These are phyloP conservation scores for Saitoella complicata DNA, from an alignment of 805 yeast species.

Conservation along the genomic window DNA sequence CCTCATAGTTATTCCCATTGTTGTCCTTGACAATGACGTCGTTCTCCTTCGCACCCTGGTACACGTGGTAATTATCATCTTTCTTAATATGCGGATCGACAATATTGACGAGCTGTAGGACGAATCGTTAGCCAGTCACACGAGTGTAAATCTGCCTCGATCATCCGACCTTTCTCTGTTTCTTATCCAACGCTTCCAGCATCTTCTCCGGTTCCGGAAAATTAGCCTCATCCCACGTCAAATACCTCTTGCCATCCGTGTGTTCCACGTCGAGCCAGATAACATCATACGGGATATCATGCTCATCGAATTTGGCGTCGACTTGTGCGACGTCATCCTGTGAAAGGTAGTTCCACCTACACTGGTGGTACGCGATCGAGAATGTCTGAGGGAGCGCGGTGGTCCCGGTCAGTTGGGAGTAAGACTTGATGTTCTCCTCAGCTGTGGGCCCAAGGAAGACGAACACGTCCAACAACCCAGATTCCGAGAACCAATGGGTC, in stretches of 20 bases:
- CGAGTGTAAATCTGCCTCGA: neutral
- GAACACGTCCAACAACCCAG: slow-evolving; percentile 65
- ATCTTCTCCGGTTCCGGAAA: slow-evolving; percentile 64
- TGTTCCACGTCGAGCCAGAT: slow-evolving; percentile 95
- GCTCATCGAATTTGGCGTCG: slow-evolving; percentile 48
- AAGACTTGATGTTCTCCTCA: slow-evolving; percentile 42
- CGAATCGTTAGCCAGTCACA: no score
- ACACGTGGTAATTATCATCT: slow-evolving; percentile 39
- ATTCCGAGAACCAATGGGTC: slow-evolving; percentile 91
- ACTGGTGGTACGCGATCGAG: slow-evolving; percentile 84
- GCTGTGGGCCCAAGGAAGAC: slow-evolving; percentile 43
- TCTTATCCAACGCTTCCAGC: slow-evolving; percentile 45
- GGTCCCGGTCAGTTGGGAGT: slow-evolving; percentile 57
- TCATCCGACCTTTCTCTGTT: slow-evolving; percentile 42
- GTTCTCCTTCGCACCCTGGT: slow-evolving; percentile 32
- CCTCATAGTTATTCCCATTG: slow-evolving; percentile 40
- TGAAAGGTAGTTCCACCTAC: slow-evolving; percentile 93
- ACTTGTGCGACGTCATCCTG: slow-evolving; percentile 72
- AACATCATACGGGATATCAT: slow-evolving; percentile 69
- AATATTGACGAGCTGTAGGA: slow-evolving; percentile 42
- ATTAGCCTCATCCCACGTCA: slow-evolving; percentile 66
- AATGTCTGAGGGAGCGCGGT: slow-evolving; percentile 60
- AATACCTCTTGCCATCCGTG: slow-evolving; percentile 70
- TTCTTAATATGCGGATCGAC: slow-evolving; percentile 84
- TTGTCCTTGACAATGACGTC: slow-evolving; percentile 32